Evolutionary conservation across 2,329 filamentous ascomycete genomes (phyloP).

Genomic region (Penicillium sp.): DNA sequence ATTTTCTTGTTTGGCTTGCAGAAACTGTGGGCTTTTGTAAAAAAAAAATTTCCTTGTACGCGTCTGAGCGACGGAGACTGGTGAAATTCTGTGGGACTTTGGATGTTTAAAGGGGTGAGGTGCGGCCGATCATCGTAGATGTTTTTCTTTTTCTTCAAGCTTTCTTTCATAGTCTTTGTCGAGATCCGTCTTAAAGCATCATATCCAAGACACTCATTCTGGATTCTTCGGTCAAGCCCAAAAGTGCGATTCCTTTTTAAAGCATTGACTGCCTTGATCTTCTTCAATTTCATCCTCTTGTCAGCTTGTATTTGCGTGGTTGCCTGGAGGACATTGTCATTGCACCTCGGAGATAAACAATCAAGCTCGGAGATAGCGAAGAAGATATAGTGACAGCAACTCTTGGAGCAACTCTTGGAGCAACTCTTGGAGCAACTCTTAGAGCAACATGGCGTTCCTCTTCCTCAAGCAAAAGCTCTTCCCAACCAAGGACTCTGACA

Average conservation of each 20-base stretch:
- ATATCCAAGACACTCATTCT: background rate
- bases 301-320: background rate
- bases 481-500: slow-evolving; percentile 24
- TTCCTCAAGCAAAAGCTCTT: slow-evolving; percentile 42
- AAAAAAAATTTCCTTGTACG: background rate
- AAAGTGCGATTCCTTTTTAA: background rate
- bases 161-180: slow-evolving; percentile 5
- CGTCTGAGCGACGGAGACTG: slow-evolving; percentile 1
- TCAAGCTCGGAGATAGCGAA: background rate
- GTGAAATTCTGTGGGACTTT: background rate
- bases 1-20: slow-evolving; percentile 8
- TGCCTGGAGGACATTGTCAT: background rate
- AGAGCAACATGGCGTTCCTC: slow-evolving; percentile 39
- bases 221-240: background rate
- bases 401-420: background rate
- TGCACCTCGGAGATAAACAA: background rate
- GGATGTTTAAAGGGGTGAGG: slow-evolving; percentile 4
- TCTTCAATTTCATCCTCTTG: background rate
- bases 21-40: slow-evolving; percentile 2
- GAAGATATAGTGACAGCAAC: background rate
- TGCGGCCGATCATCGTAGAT: slow-evolving; percentile 1
- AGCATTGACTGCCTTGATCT: background rate
- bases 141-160: background rate
- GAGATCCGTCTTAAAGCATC: background rate
- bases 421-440: background rate